phyloP scores from a whole-genome alignment of 148 eudicot genomes.

The Rhododendron mucronatum region DNA sequence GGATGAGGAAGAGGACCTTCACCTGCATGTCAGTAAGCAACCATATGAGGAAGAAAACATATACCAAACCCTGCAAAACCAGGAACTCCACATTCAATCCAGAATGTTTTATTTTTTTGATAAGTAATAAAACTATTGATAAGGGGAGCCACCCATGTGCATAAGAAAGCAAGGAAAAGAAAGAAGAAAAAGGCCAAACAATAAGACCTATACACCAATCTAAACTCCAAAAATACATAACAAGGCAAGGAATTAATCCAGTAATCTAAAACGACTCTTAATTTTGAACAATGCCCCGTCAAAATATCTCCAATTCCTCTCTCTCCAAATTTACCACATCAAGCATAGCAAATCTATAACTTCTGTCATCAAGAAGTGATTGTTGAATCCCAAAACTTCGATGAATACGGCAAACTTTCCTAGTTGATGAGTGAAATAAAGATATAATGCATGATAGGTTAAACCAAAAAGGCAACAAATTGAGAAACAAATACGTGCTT shows the following conservation, averaged over 20 bases:
- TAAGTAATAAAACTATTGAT: too few species aligned
- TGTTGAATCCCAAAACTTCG: background rate
- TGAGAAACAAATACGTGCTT: background rate
- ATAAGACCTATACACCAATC: background rate
- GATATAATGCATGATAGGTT: background rate
- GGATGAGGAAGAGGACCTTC: constrained; percentile 85
- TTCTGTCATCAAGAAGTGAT: too few species aligned
- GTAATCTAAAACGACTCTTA: background rate
- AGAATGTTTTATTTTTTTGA: background rate
- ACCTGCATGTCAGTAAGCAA: constrained; percentile 48
- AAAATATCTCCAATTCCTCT: background rate
- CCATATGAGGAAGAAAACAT: constrained; percentile 1
- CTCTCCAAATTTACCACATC: background rate
- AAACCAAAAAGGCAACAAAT: background rate
- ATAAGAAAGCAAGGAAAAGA: background rate
- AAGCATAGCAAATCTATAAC: background rate
- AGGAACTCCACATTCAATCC: background rate
- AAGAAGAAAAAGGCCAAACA: background rate
- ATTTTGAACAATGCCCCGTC: background rate
- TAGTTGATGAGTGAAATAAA: background rate
- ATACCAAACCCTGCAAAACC: background rate
- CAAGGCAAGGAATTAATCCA: background rate
- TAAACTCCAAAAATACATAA: background rate
- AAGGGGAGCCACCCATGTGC: background rate
- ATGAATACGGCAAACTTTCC: background rate